A percentile compares a stretch with the other conserved stretches of the same genome.
These are phyloP conservation scores for Clonostachys rhizophaga DNA, from an alignment of 2,329 filamentous ascomycete genomes.

Conservation along the genomic window DNA sequence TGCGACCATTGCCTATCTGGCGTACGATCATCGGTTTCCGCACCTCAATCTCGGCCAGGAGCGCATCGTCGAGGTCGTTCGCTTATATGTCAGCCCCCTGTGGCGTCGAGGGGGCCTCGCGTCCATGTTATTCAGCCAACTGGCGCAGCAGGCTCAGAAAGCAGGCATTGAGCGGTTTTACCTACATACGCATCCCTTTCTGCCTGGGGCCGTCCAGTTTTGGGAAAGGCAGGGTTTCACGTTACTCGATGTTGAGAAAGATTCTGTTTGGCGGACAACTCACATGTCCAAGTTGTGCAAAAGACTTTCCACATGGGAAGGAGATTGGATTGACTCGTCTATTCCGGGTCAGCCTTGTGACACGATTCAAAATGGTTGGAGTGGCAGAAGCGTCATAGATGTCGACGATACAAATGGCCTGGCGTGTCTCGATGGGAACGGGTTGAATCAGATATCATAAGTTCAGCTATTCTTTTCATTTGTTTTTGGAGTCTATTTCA, in stretches of 20 bases:
- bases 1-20: conserved; percentile 14
- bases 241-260: conserved; percentile 10
- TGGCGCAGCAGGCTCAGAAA: conserved; percentile 7
- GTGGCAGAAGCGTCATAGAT: no score
- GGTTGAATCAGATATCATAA: no score
- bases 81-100: conserved; percentile 15
- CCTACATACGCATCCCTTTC: conserved; percentile 18
- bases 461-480: no score
- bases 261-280: conserved; percentile 17
- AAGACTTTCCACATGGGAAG: no score
- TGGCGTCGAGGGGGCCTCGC: conserved; percentile 18
- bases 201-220: conserved; percentile 13
- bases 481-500: no score
- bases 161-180: conserved; percentile 12
- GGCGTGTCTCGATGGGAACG: no score
- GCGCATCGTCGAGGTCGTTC: conserved; percentile 15
- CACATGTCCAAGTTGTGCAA: conserved; percentile 10
- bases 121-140: conserved; percentile 9
- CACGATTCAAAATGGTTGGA: no score
- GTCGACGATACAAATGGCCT: no score
- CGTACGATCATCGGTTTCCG: conserved; percentile 16
- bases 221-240: conserved; percentile 16
- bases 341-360: no score
- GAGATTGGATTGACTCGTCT: no score
- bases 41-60: conserved; percentile 8